These are phyloP conservation scores for Gliomastix tumulicola DNA, from an alignment of 2,329 filamentous ascomycete genomes.

Conservation along the genomic window DNA sequence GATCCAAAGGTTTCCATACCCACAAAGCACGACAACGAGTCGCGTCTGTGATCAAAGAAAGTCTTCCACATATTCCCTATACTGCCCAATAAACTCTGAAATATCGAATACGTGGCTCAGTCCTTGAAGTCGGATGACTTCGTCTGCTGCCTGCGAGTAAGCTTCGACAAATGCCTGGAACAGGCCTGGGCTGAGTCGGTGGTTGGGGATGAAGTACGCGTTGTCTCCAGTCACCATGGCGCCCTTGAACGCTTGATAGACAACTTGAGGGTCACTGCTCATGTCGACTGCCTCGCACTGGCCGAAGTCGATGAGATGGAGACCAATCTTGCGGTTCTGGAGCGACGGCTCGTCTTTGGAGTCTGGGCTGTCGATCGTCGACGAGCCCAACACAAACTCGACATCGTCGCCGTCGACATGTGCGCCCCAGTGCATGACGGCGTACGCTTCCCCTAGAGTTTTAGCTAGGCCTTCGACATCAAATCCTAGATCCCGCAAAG, in stretches of 20 bases:
- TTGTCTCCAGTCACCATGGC: slow-evolving; percentile 15
- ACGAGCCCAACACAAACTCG: slow-evolving; percentile 13
- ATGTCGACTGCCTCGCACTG: slow-evolving; percentile 13
- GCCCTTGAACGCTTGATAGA: slow-evolving; percentile 13
- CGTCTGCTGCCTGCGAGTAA: slow-evolving; percentile 8
- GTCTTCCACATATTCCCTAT: slow-evolving; percentile 13
- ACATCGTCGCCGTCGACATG: slow-evolving; percentile 11
- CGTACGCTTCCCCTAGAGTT: slow-evolving; percentile 11
- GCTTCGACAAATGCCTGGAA: slow-evolving; percentile 9
- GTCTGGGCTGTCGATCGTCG: slow-evolving; percentile 6
- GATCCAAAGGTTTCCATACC: too few species aligned
- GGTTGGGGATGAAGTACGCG: slow-evolving; percentile 13
- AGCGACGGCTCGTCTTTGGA: slow-evolving; percentile 3
- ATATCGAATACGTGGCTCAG: slow-evolving; percentile 7
- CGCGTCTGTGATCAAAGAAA: too few species aligned
- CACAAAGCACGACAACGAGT: too few species aligned
- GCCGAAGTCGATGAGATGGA: slow-evolving; percentile 13
- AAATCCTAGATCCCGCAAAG: slow-evolving; percentile 6
- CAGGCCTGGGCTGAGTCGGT: slow-evolving; percentile 5
- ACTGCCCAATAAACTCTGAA: slow-evolving; percentile 10
- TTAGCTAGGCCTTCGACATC: slow-evolving; percentile 7
- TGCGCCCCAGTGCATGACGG: slow-evolving; percentile 12
- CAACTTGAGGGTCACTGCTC: slow-evolving; percentile 2
- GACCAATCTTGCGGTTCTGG: slow-evolving; percentile 6
- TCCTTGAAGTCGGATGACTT: slow-evolving; percentile 5